Base-by-base conservation (phyloP, 768 basidiomycete genomes). In the Lentinula aciculospora region DNA sequence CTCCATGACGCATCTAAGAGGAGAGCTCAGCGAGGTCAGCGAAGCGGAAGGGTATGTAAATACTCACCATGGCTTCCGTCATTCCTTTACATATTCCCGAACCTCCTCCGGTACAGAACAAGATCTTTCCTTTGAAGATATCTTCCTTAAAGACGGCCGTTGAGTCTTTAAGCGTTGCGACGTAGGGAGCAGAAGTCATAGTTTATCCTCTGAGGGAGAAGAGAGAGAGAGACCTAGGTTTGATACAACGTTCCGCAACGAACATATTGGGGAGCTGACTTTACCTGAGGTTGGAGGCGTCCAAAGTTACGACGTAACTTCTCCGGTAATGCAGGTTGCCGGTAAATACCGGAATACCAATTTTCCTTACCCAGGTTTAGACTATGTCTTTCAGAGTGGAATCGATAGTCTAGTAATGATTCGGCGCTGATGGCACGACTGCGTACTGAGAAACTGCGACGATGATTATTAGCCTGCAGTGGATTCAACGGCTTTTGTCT, bases 71-170 rank as follows among this genome's bases (percentile, higher is more conserved):
- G 21, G 86, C 81, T 66, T 92, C 83, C 34, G 89, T 89, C 88
- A 96, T 94, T 49, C 75, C 82, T 63, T 87, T 86, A 74, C 94
- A 93, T 72, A 99, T 98, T 15, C 95, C 96, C 58, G 91, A 91
- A 2, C 89, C 89, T 15, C 93, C 94, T 36, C 94, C 94, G 0
- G 94, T 96, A 72, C 89, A 93, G 72, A 92, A 90, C 3, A 92
- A 74, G 21, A 95, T 92, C 68, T 95, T 97, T 60, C 89, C 93
- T 61, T 85, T 83, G 83, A 96, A 96, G 29, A 98, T 78, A 62
- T 90, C 86, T 1, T 74, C 66, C 63, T 83, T 86, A 80, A 96
- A 98, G 56, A 89, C 74, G 40, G 80, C 65, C 0, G 76, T 79
- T 0, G 88, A 89, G 59, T 76, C 72, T 28, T 74, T 72, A 19